A percentile compares a stretch with the other conserved stretches of the same genome.
Evolutionary conservation across 2,329 filamentous ascomycete genomes (phyloP).

Genomic region (Coleophoma cylindrospora): DNA sequence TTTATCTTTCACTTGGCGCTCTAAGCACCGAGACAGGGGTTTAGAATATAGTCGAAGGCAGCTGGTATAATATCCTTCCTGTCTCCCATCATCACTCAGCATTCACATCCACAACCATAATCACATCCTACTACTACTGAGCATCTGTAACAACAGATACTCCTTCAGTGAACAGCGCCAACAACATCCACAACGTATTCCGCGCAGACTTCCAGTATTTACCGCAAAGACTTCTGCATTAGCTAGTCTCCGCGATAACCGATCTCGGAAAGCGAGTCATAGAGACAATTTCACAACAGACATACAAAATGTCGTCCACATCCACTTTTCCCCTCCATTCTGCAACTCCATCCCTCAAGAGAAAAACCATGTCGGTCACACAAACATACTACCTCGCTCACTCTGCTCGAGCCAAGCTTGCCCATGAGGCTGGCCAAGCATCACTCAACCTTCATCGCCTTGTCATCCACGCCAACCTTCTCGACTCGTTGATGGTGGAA

Average conservation of each 20-base stretch:
- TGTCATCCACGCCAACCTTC: constrained; percentile 96
- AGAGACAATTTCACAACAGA: constrained; percentile 11
- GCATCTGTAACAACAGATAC: neutral
- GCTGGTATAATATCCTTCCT: neutral
- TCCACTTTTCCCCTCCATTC: constrained; percentile 15
- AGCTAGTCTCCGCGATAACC: neutral
- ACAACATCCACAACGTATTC: neutral
- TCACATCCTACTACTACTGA: neutral
- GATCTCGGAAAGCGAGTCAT: neutral
- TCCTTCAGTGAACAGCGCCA: neutral
- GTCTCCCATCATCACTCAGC: neutral
- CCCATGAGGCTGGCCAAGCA: constrained; percentile 78
- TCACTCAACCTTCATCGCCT: constrained; percentile 95
- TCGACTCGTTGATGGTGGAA: constrained; percentile 88
- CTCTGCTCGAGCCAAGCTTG: constrained; percentile 94
- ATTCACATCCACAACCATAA: neutral
- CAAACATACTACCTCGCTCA: constrained; percentile 98
- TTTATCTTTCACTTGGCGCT: no score
- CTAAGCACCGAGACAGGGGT: no score
- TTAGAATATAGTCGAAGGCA: no score
- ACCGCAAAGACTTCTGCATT: neutral
- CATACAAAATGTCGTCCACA: constrained; percentile 19
- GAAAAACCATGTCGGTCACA: constrained; percentile 94
- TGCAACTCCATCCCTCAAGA: constrained; percentile 29
- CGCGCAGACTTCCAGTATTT: neutral